Conservation (phyloP, 495 filamentous ascomycete species). For the Antarctomyces pellizariae region DNA sequence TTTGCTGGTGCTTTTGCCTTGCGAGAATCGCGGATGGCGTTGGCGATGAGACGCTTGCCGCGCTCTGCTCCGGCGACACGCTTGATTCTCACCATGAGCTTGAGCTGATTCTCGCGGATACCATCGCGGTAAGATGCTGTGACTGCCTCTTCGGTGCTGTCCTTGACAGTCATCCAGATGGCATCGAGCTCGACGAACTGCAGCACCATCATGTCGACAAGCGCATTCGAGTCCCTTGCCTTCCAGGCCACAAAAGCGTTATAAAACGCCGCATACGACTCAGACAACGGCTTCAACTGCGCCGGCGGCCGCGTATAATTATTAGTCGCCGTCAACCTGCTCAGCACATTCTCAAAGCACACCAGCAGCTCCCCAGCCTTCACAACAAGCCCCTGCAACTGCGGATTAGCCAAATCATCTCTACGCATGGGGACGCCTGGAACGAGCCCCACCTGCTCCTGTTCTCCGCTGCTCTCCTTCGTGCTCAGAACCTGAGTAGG, state of each 20-base stretch:
- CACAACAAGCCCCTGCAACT: slow-evolving; percentile 51
- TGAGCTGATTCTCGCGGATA: slow-evolving; percentile 79
- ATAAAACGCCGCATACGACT: slow-evolving; percentile 60
- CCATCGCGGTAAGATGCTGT: slow-evolving; percentile 78
- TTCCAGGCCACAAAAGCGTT: slow-evolving; percentile 94
- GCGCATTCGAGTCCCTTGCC: slow-evolving; percentile 62
- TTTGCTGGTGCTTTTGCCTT: slow-evolving; percentile 46
- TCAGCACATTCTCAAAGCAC: slow-evolving; percentile 57
- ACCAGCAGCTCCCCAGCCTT: slow-evolving; percentile 73
- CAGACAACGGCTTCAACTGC: slow-evolving; percentile 34
- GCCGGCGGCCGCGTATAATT: slow-evolving; percentile 33
- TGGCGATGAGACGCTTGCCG: slow-evolving; percentile 60
- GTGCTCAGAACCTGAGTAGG: slow-evolving; percentile 72
- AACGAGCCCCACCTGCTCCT: slow-evolving; percentile 41
- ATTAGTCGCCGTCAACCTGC: slow-evolving; percentile 25
- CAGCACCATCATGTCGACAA: slow-evolving; percentile 86
- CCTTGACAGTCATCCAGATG: slow-evolving; percentile 91
- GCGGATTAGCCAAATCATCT: slow-evolving; percentile 30
- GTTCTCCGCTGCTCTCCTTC: slow-evolving; percentile 43
- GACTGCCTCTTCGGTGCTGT: slow-evolving; percentile 64
- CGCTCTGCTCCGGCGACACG: slow-evolving; percentile 64
- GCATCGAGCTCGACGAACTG: slow-evolving; percentile 89
- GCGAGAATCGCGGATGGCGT: slow-evolving; percentile 60
- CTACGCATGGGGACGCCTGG: slow-evolving; percentile 21
- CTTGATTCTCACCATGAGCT: slow-evolving; percentile 72